phyloP scores from a whole-genome alignment of 306 rosid species.

The Sesbania bispinosa region DNA sequence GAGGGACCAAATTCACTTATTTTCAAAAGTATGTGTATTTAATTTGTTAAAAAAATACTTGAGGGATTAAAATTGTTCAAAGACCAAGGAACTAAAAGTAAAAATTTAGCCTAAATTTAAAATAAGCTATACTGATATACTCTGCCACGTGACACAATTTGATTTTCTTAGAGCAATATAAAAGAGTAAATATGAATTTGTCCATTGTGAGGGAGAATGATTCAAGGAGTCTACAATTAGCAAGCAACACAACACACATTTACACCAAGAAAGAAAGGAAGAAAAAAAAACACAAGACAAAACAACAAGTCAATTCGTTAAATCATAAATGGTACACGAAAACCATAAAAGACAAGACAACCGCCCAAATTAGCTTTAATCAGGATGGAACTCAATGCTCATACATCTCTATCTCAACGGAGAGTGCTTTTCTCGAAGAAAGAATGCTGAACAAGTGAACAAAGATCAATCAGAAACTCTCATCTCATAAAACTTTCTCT shows the following conservation, averaged over 20 bases:
- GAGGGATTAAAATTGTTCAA: too few relatives aligned
- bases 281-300: too few relatives aligned
- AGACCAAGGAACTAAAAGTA: not conserved
- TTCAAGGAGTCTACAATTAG: not conserved
- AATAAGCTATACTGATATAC: not conserved
- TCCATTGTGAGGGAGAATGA: not conserved
- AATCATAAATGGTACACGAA: constrained; percentile 22
- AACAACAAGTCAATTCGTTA: not conserved
- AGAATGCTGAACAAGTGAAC: constrained; percentile 23
- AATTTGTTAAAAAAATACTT: too few relatives aligned
- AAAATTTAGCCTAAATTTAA: not conserved
- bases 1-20: too few relatives aligned
- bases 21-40: too few relatives aligned
- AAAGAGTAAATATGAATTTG: not conserved
- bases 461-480: constrained; percentile 17
- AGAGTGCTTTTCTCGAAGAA: not conserved
- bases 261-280: not conserved
- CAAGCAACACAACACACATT: constrained; percentile 25
- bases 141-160: not conserved
- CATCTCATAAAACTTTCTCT: constrained; percentile 19
- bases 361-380: not conserved
- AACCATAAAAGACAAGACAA: constrained; percentile 7
- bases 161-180: not conserved
- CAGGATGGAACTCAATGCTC: too few relatives aligned
- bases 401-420: constrained; percentile 2